phyloP scores from a whole-genome alignment of 2,329 filamentous ascomycete species.

The Penicillium sp. region DNA sequence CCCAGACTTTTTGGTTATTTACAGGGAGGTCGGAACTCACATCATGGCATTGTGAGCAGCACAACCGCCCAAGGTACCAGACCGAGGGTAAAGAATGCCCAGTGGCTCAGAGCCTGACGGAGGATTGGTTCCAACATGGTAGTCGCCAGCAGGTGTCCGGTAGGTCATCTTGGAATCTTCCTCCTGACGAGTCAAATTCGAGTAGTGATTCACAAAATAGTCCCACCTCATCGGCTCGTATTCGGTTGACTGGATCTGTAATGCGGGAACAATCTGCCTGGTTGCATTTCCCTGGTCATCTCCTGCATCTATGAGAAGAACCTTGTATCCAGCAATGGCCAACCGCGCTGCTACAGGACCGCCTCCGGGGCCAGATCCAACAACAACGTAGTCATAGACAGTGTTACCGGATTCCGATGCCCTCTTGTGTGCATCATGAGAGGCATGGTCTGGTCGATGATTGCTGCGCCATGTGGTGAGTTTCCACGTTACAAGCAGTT shows the following conservation, averaged over 20 bases:
- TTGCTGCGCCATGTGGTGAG: conserved; percentile 1
- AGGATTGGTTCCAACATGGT: conserved; percentile 52
- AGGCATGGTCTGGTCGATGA: conserved; percentile 2
- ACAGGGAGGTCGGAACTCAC: conserved; percentile 8
- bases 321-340: conserved; percentile 33
- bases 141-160: conserved; percentile 47
- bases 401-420: not conserved
- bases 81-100: conserved; percentile 55
- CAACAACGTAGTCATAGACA: conserved; percentile 53
- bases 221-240: conserved; percentile 32
- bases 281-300: conserved; percentile 28
- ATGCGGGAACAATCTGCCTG: too few species aligned
- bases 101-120: conserved; percentile 48
- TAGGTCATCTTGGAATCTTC: conserved; percentile 59
- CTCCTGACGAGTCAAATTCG: conserved; percentile 50
- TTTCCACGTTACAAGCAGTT: too few species aligned
- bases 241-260: conserved; percentile 26
- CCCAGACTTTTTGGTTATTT: too few species aligned
- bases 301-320: conserved; percentile 39
- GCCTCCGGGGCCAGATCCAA: conserved; percentile 37
- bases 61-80: conserved; percentile 54
- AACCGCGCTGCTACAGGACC: conserved; percentile 36
- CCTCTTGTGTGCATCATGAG: conserved; percentile 9
- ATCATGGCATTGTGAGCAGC: conserved; percentile 60
- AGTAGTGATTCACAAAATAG: conserved; percentile 55